Percentiles rank a stretch among this genome's conserved stretches.
These are phyloP conservation scores for Kuraishia floccosa DNA, from an alignment of 805 yeast genomes.

Conservation along the genomic window DNA sequence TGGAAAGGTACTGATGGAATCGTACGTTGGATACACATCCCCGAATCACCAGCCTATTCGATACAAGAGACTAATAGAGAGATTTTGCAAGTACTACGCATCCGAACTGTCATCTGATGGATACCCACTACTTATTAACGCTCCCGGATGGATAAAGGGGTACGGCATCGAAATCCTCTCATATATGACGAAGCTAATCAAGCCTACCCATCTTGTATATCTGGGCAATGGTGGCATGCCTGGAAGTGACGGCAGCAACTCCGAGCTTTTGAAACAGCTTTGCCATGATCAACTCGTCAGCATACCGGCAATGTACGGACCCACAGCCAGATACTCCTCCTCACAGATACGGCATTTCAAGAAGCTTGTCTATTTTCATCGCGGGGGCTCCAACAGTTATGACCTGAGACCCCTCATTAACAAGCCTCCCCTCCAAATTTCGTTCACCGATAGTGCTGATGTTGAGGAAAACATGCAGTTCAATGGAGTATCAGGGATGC, in stretches of 20 bases:
- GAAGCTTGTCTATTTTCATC: conserved; percentile 44
- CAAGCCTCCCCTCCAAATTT: conserved; percentile 26
- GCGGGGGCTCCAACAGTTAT: conserved; percentile 16
- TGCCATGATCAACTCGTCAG: conserved; percentile 12
- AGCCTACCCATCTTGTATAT: conserved; percentile 48
- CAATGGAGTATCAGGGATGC: conserved; percentile 19
- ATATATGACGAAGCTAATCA: conserved; percentile 27
- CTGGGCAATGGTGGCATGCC: too few species aligned
- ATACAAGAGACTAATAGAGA: conserved; percentile 32
- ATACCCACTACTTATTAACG: conserved; percentile 50
- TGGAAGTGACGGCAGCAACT: too few species aligned
- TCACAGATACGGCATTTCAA: conserved; percentile 41
- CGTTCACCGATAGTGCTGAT: conserved; percentile 17
- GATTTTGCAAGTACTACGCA: conserved; percentile 20
- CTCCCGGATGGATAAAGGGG: conserved; percentile 92
- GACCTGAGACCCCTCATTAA: conserved; percentile 31
- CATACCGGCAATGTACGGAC: conserved; percentile 23
- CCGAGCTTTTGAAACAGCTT: conserved; percentile 16
- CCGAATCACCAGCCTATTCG: conserved; percentile 57
- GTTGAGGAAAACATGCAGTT: conserved; percentile 1
- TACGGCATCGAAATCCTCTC: conserved; percentile 61
- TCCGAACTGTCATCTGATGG: not conserved
- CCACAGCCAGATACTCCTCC: too few species aligned
- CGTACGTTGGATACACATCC: conserved; percentile 52
- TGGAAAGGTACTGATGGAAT: conserved; percentile 11